These are phyloP conservation scores for Fulvia fulva DNA, from an alignment of 2,329 filamentous ascomycete species.

Conservation along the genomic window DNA sequence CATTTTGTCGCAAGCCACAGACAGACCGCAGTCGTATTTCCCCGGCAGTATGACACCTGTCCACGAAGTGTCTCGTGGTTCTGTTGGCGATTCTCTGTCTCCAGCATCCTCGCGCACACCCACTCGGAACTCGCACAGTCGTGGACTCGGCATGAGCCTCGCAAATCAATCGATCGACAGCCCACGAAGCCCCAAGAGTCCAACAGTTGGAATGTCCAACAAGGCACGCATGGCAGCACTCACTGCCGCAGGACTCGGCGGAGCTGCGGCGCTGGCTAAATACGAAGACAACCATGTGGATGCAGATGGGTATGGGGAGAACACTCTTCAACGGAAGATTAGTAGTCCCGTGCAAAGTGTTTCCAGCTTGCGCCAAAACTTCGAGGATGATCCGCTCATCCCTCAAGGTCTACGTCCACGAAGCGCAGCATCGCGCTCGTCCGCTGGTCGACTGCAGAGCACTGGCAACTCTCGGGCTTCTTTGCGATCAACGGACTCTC, in stretches of 20 bases:
- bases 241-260: conserved; percentile 39
- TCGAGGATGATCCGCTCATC: conserved; percentile 51
- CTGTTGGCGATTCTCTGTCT: conserved; percentile 51
- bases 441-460: conserved; percentile 55
- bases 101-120: conserved; percentile 56
- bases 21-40: conserved; percentile 65
- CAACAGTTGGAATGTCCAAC: conserved; percentile 37
- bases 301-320: conserved; percentile 31
- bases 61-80: conserved; percentile 60
- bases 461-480: conserved; percentile 55
- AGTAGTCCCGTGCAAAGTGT: conserved; percentile 85
- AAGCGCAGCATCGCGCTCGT: conserved; percentile 48
- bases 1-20: conserved; percentile 76
- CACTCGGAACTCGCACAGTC: conserved; percentile 57
- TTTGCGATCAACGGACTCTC: conserved; percentile 55
- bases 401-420: conserved; percentile 31
- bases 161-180: conserved; percentile 50
- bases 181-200: conserved; percentile 18
- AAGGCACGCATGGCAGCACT: conserved; percentile 36
- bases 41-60: conserved; percentile 56
- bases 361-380: conserved; percentile 58
- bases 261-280: conserved; percentile 54
- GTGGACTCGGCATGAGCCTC: conserved; percentile 64
- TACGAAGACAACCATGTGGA: conserved; percentile 55
- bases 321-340: conserved; percentile 19